Percentiles rank a stretch among this genome's conserved stretches.
These are phyloP conservation scores for Lachancea sp. DNA, from an alignment of 805 yeast genomes.

Conservation along the genomic window DNA sequence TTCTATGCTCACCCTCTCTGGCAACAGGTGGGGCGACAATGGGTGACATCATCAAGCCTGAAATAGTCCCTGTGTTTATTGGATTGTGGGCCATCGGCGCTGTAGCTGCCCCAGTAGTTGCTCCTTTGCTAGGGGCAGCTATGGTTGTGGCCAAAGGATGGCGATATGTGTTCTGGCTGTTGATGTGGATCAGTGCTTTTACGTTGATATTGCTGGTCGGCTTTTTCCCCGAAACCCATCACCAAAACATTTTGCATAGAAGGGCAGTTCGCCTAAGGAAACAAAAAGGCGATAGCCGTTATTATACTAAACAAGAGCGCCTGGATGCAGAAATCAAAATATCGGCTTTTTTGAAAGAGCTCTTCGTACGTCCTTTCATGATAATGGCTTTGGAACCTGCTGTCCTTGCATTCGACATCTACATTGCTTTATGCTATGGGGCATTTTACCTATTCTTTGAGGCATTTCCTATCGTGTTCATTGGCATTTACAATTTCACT, in stretches of 20 bases:
- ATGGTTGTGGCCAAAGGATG: constrained; percentile 42
- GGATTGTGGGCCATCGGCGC: constrained; percentile 50
- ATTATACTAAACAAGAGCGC: constrained; percentile 37
- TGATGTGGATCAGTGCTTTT: constrained; percentile 38
- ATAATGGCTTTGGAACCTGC: constrained; percentile 49
- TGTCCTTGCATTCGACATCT: constrained; percentile 46
- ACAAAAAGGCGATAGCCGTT: constrained; percentile 42
- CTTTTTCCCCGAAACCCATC: constrained; percentile 46
- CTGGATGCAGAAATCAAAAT: constrained; percentile 25
- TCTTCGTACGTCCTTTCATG: constrained; percentile 44
- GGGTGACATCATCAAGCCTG: constrained; percentile 41
- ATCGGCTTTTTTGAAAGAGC: constrained; percentile 23
- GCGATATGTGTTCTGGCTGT: constrained; percentile 53
- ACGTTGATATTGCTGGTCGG: constrained; percentile 34
- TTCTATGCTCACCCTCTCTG: constrained; percentile 50
- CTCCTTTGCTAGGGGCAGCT: constrained; percentile 52
- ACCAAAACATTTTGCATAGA: constrained; percentile 39
- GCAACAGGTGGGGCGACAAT: constrained; percentile 55
- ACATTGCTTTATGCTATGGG: constrained; percentile 48
- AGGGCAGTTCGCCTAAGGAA: constrained; percentile 45
- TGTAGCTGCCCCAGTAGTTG: constrained; percentile 48
- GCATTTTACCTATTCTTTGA: constrained; percentile 52
- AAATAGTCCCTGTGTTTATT: constrained; percentile 41
- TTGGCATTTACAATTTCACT: constrained; percentile 41
- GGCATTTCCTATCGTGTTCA: constrained; percentile 53